phyloP scores from a whole-genome alignment of 192 early-diverging fungal species.

The Coemansia sp. region DNA sequence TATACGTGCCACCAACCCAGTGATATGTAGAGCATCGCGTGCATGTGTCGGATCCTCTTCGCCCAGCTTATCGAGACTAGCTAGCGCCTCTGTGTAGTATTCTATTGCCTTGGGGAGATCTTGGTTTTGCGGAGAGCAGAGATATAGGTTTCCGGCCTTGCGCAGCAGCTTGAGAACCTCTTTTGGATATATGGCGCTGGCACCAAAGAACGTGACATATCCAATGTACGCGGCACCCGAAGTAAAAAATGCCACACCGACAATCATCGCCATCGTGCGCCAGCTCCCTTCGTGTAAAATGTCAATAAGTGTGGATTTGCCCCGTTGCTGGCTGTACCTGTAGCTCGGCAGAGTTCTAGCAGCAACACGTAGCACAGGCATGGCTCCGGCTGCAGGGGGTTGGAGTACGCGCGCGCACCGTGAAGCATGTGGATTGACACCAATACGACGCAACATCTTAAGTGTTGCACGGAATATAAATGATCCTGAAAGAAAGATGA shows the following conservation, averaged over 20 bases:
- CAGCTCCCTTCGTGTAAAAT: constrained; percentile 2
- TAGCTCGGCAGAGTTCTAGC: background rate
- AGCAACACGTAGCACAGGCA: background rate
- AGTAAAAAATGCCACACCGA: constrained; percentile 2
- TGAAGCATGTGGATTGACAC: background rate
- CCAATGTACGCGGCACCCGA: constrained; percentile 21
- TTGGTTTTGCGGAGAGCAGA: constrained; percentile 37
- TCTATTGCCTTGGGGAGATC: constrained; percentile 49
- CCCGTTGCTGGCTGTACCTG: constrained; percentile 9
- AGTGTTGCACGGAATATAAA: background rate
- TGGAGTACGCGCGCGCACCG: background rate
- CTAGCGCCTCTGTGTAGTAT: constrained; percentile 32
- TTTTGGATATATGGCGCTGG: constrained; percentile 31
- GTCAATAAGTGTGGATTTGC: constrained; percentile 3
- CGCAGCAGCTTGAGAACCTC: constrained; percentile 37
- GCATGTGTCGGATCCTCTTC: constrained; percentile 23
- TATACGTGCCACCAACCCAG: constrained; percentile 43
- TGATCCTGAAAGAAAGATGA: background rate
- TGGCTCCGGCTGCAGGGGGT: background rate
- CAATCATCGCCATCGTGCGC: constrained; percentile 12
- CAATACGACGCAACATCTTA: background rate
- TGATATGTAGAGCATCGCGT: constrained; percentile 35
- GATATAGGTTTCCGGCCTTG: constrained; percentile 41
- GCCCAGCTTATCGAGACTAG: constrained; percentile 33
- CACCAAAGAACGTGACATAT: constrained; percentile 36